Percentiles rank a stretch among this genome's conserved stretches.
These are phyloP conservation scores for Penicillium sp. DNA, from an alignment of 2,329 filamentous ascomycete genomes.

Conservation along the genomic window DNA sequence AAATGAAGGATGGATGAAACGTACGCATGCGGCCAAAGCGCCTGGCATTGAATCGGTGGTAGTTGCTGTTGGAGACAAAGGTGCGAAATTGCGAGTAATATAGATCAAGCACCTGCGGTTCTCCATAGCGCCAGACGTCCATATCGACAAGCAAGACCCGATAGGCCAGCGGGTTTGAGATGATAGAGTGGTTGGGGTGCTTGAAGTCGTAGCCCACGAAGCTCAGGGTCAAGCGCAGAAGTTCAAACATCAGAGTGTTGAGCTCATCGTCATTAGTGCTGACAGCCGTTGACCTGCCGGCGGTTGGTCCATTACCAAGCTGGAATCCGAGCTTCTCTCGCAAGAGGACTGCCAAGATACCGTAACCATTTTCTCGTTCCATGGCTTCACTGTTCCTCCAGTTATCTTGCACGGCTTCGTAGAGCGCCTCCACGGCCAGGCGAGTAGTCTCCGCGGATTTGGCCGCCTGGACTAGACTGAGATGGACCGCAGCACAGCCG, in stretches of 20 bases:
- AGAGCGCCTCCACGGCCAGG: slow-evolving; percentile 78
- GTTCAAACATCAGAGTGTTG: slow-evolving; percentile 56
- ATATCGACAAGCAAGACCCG: slow-evolving; percentile 88
- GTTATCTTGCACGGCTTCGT: slow-evolving; percentile 82
- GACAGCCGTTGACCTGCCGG: slow-evolving; percentile 48
- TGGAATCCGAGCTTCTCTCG: slow-evolving; percentile 69
- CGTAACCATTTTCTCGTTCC: slow-evolving; percentile 93
- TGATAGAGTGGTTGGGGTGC: slow-evolving; percentile 83
- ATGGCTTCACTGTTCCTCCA: slow-evolving; percentile 99
- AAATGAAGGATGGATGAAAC: slow-evolving; percentile 34
- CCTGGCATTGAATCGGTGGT: slow-evolving; percentile 88
- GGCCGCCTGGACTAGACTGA: slow-evolving; percentile 82
- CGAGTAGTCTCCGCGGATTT: slow-evolving; percentile 69
- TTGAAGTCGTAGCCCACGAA: slow-evolving; percentile 87
- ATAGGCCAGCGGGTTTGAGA: slow-evolving; percentile 94
- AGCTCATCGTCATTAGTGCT: slow-evolving; percentile 48
- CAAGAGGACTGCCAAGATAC: slow-evolving; percentile 79
- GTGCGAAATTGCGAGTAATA: slow-evolving; percentile 92
- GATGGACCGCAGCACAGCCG: slow-evolving; percentile 81
- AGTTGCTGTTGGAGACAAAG: slow-evolving; percentile 87
- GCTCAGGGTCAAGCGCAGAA: slow-evolving; percentile 75
- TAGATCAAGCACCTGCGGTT: slow-evolving; percentile 74
- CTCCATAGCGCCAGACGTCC: slow-evolving; percentile 86
- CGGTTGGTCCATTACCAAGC: slow-evolving; percentile 29
- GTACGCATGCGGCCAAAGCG: slow-evolving; percentile 86